Base-by-base conservation (phyloP, 768 basidiomycete genomes). In the Suillus tomentosus region DNA sequence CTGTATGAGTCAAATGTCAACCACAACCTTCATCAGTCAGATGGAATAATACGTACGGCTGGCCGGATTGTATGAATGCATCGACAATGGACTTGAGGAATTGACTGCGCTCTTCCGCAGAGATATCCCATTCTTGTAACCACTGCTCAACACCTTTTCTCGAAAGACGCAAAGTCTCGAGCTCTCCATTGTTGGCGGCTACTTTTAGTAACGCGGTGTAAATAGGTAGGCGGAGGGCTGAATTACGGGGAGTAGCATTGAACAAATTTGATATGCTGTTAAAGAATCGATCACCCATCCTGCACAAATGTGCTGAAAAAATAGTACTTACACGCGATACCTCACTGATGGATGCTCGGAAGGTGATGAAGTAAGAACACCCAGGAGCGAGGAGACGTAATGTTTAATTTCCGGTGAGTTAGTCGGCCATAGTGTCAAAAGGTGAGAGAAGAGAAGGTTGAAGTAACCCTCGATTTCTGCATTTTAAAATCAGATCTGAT, bases 401-500 rank as follows among this genome's bases (percentile, higher is more conserved):
- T 80, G 73, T 69, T 79, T 84, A n/a, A 80, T 80, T 73, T 89
- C 86, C 19, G 84, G 72, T 6, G 86, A 82, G 62, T 85, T 82
- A 55, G 77, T 65, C 8, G 85, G 76, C 76, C 85, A 88, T 31
- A 91, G 77, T 11, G 82, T 75, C 67, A 91, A 82, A 45, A 93
- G 72, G 77, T 94, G 91, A 3, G 92, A 84, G 70, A 85, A 89
- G 50, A 94, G 73, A 40, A 94, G 82, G 75, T 94, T 94, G 82
- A 93, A 94, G 76, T 94, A 94, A 22, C 93, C 93, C 78, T 94
- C 92, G 66, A 87, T 87, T 78, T 95, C 90, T 91, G 73, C 27
- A 37, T 37, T 47, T 70, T 6, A 70, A 43, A 43, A 66, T 22
- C 17, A 24, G 37, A 60, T n/a, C 45, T 27, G 2, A 60, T 27